Evolutionary conservation across 1,284 basidiomycete species (phyloP), one percentile per base, ranked within the genome.

Genomic region (Pholiota adiposa): DNA sequence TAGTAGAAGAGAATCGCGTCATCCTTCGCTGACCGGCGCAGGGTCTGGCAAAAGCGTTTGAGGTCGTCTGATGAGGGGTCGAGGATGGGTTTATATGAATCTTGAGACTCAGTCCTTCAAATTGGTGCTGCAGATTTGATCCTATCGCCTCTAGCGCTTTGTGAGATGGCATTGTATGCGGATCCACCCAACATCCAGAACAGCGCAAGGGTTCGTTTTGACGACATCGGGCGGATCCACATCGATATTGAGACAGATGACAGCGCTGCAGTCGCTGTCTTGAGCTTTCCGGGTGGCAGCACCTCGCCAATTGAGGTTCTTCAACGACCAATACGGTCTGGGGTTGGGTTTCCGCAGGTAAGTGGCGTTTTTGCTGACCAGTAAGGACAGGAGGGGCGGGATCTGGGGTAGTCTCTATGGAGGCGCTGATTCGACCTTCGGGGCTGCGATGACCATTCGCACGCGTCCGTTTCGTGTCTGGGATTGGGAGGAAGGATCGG

Each of bases 121-220:
- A 99, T 73, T 99, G 97, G 67, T 95, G 92, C 69, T 96, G 93
- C 6, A 99, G 79, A 75, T 98, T 97, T 53, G 89, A 88, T 8
- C 94, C 94, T 64, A 96, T 95, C 44, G 92, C 89, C 70, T 96
- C 93, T 18, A 95, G 80, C 43, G 94, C 96, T 73, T 97, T 97
- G 62, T 91, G 87, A 1, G 90, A 90, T 21, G 90, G 92, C 80
- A 96, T 85, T 27, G 89, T 90, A 64, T 92, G 90, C 1, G 97
- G 97, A 76, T 99, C 97, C 44, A 98, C 93, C 97, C 97, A 99
- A 67, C 95, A 96, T 99, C 97, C 54, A 98, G 82, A 54, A 93
- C 90, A 0, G 97, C 96, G 70, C 95, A 98, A 0, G 97, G 97
- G 65, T 92, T 93, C 8, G 97, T 98, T 82, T 98, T 99, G 77